Percentiles rank a stretch among this genome's conserved stretches.
phyloP scores from a whole-genome alignment of 257 asterid genomes.

The Penstemon newberryi region DNA sequence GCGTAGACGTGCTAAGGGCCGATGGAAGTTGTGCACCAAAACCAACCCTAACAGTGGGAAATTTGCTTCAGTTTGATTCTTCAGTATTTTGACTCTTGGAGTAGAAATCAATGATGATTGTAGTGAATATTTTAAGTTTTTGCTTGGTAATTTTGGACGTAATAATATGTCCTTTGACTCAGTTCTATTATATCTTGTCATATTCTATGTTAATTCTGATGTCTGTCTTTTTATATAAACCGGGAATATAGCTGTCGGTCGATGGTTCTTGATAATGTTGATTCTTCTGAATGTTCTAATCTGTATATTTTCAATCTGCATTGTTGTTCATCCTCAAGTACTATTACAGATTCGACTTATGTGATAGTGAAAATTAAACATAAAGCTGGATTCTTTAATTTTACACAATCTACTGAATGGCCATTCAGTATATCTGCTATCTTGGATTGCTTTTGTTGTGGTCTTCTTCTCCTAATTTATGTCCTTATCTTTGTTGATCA shows the following conservation, averaged over 20 bases:
- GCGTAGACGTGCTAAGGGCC: slow-evolving; percentile 90
- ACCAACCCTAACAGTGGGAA: slow-evolving; percentile 80
- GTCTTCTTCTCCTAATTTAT: no score
- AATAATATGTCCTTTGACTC: slow-evolving; percentile 17
- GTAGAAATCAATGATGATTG: slow-evolving; percentile 4
- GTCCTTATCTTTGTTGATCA: no score
- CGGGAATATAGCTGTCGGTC: background rate
- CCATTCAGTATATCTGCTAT: no score
- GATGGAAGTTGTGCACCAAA: slow-evolving; percentile 81
- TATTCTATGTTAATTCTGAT: background rate
- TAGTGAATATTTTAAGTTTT: slow-evolving; percentile 10
- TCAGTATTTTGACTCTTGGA: slow-evolving; percentile 17
- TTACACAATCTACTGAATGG: background rate
- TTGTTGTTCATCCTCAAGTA: background rate
- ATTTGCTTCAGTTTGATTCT: slow-evolving; percentile 42
- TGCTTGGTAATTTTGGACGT: slow-evolving; percentile 4
- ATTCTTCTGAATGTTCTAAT: slow-evolving; percentile 4
- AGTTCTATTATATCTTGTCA: background rate
- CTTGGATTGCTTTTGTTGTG: no score
- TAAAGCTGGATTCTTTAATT: slow-evolving; percentile 5
- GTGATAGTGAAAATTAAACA: slow-evolving; percentile 5
- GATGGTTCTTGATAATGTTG: slow-evolving; percentile 11
- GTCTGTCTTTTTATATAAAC: background rate
- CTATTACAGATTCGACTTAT: background rate
- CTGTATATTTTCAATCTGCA: background rate